Percentiles rank a stretch among this genome's conserved stretches.
Evolutionary conservation across 2,329 filamentous ascomycete species (phyloP).

Genomic region (Fusarium mexicanum): DNA sequence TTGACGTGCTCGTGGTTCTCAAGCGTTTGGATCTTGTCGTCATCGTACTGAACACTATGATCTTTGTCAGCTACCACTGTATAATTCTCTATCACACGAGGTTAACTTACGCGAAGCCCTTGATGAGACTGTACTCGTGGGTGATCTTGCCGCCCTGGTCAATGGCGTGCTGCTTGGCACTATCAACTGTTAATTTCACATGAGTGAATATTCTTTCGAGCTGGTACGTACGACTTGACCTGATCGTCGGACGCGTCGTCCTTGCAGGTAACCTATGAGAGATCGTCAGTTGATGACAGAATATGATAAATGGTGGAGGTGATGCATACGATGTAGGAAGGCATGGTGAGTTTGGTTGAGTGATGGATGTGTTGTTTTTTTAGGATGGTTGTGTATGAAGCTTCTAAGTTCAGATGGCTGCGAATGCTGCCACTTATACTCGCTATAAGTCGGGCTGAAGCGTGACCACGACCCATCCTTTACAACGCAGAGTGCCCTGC

Average conservation of each 20-base stretch:
- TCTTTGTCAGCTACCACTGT: background rate
- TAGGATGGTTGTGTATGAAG: slow-evolving; percentile 25
- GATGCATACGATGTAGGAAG: slow-evolving; percentile 63
- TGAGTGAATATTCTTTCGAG: background rate
- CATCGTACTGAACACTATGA: slow-evolving; percentile 75
- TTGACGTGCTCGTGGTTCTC: slow-evolving; percentile 76
- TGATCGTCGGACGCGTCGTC: slow-evolving; percentile 72
- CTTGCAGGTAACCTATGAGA: slow-evolving; percentile 79
- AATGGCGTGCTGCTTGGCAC: slow-evolving; percentile 78
- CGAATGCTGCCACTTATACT: slow-evolving; percentile 40
- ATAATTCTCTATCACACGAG: background rate
- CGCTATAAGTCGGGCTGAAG: slow-evolving; percentile 30
- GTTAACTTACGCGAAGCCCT: slow-evolving; percentile 84
- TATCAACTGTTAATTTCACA: slow-evolving; percentile 47
- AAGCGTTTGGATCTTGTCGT: slow-evolving; percentile 73
- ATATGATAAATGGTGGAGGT: background rate
- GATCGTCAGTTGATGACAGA: slow-evolving; percentile 21
- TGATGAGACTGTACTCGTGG: slow-evolving; percentile 87
- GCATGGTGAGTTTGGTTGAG: slow-evolving; percentile 54
- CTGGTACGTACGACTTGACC: slow-evolving; percentile 68
- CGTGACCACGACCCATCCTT: slow-evolving; percentile 38
- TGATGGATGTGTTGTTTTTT: slow-evolving; percentile 25
- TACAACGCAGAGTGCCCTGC: slow-evolving; percentile 23
- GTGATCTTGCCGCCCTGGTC: slow-evolving; percentile 85
- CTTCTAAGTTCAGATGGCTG: slow-evolving; percentile 13